These are phyloP conservation scores for Discostella pseudostelligera DNA, from an alignment of 108 stramenopile species.

Conservation along the genomic window DNA sequence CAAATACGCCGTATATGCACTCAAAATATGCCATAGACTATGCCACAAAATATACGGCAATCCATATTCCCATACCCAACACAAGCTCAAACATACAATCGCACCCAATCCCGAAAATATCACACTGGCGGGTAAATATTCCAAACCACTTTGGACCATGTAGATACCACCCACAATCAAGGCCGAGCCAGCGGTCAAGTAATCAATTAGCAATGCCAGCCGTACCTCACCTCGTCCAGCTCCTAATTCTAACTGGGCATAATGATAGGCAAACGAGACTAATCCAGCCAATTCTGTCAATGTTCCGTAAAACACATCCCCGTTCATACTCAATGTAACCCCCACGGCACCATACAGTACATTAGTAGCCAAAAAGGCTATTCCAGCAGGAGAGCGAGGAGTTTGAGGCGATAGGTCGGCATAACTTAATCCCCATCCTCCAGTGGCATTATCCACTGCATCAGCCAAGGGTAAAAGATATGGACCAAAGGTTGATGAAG, in stretches of 20 bases:
- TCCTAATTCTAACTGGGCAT: constrained; percentile 64
- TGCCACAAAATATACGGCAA: constrained; percentile 66
- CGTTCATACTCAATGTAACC: constrained; percentile 46
- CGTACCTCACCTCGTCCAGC: constrained; percentile 54
- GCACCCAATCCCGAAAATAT: constrained; percentile 30
- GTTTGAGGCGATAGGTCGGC: constrained; percentile 74
- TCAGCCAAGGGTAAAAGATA: constrained; percentile 60
- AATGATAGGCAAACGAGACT: constrained; percentile 80
- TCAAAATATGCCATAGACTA: constrained; percentile 76
- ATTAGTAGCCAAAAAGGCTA: constrained; percentile 78
- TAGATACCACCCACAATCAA: constrained; percentile 53
- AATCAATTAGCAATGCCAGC: constrained; percentile 75
- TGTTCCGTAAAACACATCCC: constrained; percentile 60
- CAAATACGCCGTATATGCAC: constrained; percentile 68
- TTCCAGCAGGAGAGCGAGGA: constrained; percentile 55
- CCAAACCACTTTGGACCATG: constrained; percentile 47
- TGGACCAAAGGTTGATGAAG: constrained; percentile 47
- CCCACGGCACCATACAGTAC: constrained; percentile 69
- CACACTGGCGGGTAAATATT: constrained; percentile 47
- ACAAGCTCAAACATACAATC: constrained; percentile 52
- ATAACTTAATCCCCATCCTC: constrained; percentile 74
- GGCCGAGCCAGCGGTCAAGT: constrained; percentile 56
- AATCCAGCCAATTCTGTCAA: constrained; percentile 69
- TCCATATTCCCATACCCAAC: constrained; percentile 76
- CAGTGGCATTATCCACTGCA: constrained; percentile 60